phyloP scores from a whole-genome alignment of 2,329 filamentous ascomycete genomes.

The Gremmenia infestans region DNA sequence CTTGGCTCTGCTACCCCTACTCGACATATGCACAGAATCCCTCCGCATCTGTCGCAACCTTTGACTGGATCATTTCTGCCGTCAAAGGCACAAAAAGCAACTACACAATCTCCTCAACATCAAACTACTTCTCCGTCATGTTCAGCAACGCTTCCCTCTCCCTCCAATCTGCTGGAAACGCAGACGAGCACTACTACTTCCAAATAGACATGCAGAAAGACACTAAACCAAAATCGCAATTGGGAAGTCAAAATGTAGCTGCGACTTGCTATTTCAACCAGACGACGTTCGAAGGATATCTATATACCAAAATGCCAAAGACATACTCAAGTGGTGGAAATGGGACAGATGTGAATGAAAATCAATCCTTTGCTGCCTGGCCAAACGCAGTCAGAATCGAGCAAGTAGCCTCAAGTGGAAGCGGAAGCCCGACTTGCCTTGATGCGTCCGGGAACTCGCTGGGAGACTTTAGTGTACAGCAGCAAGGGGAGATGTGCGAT shows the following conservation, averaged over 20 bases:
- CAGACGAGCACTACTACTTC: constrained; percentile 55
- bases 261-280: constrained; percentile 54
- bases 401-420: constrained; percentile 44
- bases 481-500: constrained; percentile 16
- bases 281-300: constrained; percentile 49
- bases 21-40: constrained; percentile 41
- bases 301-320: constrained; percentile 53
- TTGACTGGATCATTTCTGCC: constrained; percentile 56
- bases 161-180: constrained; percentile 42
- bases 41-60: constrained; percentile 43
- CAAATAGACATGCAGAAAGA: constrained; percentile 47
- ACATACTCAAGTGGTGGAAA: constrained; percentile 34
- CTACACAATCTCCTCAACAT: constrained; percentile 50
- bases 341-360: constrained; percentile 22
- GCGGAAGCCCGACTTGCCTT: constrained; percentile 50
- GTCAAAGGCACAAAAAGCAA: constrained; percentile 33
- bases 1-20: constrained; percentile 60
- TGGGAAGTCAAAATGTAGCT: constrained; percentile 40
- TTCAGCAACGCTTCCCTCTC: constrained; percentile 50
- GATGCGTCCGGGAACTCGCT: constrained; percentile 35
- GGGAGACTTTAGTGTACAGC: constrained; percentile 33
- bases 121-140: constrained; percentile 50
- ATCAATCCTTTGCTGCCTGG: constrained; percentile 41
- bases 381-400: constrained; percentile 53
- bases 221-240: constrained; percentile 42